These are phyloP conservation scores for Colletotrichum trifolii DNA, from an alignment of 2,329 filamentous ascomycete species.

Conservation along the genomic window DNA sequence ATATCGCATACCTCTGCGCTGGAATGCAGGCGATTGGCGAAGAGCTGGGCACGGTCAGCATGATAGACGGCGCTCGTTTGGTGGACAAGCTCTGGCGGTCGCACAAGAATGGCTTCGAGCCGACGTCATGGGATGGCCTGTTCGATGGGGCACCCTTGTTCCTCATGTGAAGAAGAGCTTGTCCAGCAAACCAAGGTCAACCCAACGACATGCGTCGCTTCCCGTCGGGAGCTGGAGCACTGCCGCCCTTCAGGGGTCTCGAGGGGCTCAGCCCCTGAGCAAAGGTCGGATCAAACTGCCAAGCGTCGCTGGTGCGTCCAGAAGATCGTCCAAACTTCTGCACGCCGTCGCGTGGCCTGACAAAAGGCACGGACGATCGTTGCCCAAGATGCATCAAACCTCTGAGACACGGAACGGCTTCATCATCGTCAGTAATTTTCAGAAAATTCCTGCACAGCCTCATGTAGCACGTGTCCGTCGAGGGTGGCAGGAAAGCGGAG, in stretches of 20 bases:
- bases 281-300: conserved; percentile 25
- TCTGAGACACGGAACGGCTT: conserved; percentile 28
- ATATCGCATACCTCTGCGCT: conserved; percentile 1
- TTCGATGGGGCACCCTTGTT: conserved; percentile 30
- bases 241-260: conserved; percentile 3
- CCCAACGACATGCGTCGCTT: background rate
- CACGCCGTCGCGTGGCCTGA: background rate
- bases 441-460: conserved; percentile 11
- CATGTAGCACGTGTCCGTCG: background rate
- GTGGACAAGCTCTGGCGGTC: background rate
- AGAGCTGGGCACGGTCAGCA: conserved; percentile 20
- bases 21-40: conserved; percentile 19
- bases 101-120: background rate
- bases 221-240: conserved; percentile 1
- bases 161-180: conserved; percentile 11
- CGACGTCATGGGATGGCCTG: conserved; percentile 1
- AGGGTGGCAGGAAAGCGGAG: background rate
- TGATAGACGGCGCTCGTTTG: conserved; percentile 29
- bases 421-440: conserved; percentile 14
- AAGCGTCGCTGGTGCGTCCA: conserved; percentile 23
- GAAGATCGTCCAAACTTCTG: conserved; percentile 8
- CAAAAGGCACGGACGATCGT: conserved; percentile 13
- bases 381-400: conserved; percentile 4
- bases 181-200: conserved; percentile 6
- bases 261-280: background rate